phyloP scores from a whole-genome alignment of 345 rosid species.

The Noccaea caerulescens region DNA sequence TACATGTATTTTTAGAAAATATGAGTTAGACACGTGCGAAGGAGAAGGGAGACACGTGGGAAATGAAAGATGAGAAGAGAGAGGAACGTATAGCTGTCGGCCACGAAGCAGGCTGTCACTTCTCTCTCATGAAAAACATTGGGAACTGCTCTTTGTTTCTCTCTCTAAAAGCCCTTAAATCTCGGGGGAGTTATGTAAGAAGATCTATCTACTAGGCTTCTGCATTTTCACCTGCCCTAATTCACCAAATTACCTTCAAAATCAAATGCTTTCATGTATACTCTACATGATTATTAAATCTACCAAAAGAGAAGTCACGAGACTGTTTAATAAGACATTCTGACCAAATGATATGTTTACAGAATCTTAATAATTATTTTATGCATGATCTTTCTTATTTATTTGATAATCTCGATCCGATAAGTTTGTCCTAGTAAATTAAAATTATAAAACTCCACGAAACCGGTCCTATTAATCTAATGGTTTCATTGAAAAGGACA shows the following conservation, averaged over 20 bases:
- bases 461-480: conserved; percentile 24
- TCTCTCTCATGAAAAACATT: conserved; percentile 40
- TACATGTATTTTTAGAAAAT: conserved; percentile 20
- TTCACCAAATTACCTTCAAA: conserved; percentile 8
- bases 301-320: conserved; percentile 24
- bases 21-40: conserved; percentile 31
- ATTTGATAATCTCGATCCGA: conserved; percentile 14
- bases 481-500: conserved; percentile 36
- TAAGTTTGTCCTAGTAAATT: conserved; percentile 26
- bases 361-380: background rate
- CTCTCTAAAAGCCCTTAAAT: conserved; percentile 42
- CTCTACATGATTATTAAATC: conserved; percentile 21
- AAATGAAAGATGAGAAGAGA: conserved; percentile 17
- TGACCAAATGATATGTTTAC: no score
- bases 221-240: conserved; percentile 51
- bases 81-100: conserved; percentile 39
- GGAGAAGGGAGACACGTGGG: conserved; percentile 37
- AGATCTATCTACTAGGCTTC: conserved; percentile 41
- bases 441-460: conserved; percentile 18
- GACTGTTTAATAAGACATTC: background rate
- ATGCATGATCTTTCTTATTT: background rate
- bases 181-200: conserved; percentile 44
- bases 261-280: conserved; percentile 13
- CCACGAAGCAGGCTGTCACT: conserved; percentile 37
- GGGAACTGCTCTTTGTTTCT: conserved; percentile 38